A percentile compares a stretch with the other conserved stretches of the same genome.
Conservation (phyloP, 106 monocot genomes). For the Dendrobium nobile region DNA sequence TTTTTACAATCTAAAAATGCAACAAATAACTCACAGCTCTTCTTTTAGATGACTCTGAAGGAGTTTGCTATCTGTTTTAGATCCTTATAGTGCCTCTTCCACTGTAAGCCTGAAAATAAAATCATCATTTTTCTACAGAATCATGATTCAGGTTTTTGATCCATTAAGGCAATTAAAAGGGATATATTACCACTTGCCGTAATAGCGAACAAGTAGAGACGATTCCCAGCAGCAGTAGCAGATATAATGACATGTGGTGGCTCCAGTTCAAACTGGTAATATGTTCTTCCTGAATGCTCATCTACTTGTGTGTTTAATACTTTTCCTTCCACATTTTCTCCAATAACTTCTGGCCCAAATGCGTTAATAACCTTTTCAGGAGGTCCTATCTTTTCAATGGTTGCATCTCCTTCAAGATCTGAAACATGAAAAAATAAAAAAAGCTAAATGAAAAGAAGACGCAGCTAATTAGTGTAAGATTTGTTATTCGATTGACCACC, state of each 20-base stretch:
- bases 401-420: slow-evolving; percentile 62
- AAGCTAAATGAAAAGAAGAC: neutral
- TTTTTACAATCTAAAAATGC: too few species aligned
- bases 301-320: slow-evolving; percentile 53
- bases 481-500: neutral
- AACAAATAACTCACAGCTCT: neutral
- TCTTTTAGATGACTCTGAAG: slow-evolving; percentile 45
- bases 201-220: slow-evolving; percentile 77
- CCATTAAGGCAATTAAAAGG: neutral
- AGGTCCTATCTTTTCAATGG: slow-evolving; percentile 64
- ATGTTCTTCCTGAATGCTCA: slow-evolving; percentile 70
- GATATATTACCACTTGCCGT: slow-evolving; percentile 64
- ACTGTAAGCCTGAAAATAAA: slow-evolving; percentile 65
- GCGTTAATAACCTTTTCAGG: slow-evolving; percentile 85
- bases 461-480: neutral
- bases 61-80: slow-evolving; percentile 74
- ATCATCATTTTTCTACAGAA: neutral
- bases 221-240: slow-evolving; percentile 90
- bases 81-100: slow-evolving; percentile 78
- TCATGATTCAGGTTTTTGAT: neutral
- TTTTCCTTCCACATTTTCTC: slow-evolving; percentile 92
- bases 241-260: slow-evolving; percentile 82
- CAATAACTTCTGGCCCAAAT: slow-evolving; percentile 90
- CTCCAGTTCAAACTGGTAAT: slow-evolving; percentile 83
- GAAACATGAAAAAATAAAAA: neutral